These are phyloP conservation scores for Ramaria sp. DNA, from an alignment of 768 basidiomycete species.

Conservation along the genomic window DNA sequence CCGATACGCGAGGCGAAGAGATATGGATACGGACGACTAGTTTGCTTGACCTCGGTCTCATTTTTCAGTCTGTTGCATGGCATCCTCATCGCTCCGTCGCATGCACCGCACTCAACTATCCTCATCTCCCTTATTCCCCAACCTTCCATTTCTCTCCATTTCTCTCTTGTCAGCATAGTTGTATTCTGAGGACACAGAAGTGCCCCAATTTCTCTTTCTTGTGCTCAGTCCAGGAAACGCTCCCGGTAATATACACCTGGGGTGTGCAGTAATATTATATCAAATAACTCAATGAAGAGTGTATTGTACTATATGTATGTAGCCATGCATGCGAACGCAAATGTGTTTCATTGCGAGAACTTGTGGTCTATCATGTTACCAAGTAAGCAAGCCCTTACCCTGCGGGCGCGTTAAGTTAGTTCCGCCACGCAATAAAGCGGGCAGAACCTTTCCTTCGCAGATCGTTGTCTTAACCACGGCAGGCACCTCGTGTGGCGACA, in stretches of 20 bases:
- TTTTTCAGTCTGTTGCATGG: background rate
- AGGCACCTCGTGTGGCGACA: conserved; percentile 81
- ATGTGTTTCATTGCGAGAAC: background rate
- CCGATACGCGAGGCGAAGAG: conserved; percentile 54
- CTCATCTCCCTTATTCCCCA: background rate
- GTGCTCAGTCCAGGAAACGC: background rate
- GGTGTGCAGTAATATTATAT: background rate
- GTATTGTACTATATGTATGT: background rate
- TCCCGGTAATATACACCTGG: background rate
- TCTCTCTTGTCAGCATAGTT: background rate
- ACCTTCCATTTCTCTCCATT: background rate
- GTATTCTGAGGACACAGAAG: background rate
- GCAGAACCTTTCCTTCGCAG: conserved; percentile 71
- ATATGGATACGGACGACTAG: conserved; percentile 26
- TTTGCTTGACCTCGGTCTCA: conserved; percentile 4
- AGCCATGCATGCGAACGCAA: background rate
- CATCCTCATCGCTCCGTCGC: background rate
- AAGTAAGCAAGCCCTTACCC: conserved; percentile 50
- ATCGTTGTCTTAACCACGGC: conserved; percentile 83
- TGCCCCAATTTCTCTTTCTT: background rate
- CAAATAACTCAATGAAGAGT: background rate
- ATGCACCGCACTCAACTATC: background rate
- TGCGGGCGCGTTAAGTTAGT: conserved; percentile 43
- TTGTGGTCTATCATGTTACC: conserved; percentile 31
- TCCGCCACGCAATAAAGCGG: conserved; percentile 78